Evolutionary conservation across 2,329 filamentous ascomycete genomes (phyloP).

Genomic region (Penicillium sp.): DNA sequence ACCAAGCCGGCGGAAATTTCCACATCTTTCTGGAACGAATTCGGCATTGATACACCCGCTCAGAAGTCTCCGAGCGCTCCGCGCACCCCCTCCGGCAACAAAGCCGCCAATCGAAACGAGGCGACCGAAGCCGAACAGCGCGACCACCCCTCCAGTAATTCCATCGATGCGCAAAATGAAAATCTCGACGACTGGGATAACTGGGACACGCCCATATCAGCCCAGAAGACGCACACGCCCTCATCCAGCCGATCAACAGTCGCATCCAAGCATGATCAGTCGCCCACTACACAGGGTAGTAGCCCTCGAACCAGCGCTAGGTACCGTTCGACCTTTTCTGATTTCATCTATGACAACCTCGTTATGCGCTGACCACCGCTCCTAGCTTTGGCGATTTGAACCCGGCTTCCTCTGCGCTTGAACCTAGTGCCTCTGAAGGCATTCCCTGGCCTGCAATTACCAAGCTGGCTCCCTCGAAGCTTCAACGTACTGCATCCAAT

Average conservation of each 20-base stretch:
- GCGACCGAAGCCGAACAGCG: constrained; percentile 34
- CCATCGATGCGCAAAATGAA: constrained; percentile 34
- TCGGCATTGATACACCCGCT: constrained; percentile 49
- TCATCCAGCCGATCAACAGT: constrained; percentile 51
- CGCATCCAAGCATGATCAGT: constrained; percentile 47
- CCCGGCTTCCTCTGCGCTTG: constrained; percentile 26
- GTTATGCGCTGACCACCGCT: constrained; percentile 29
- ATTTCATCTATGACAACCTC: constrained; percentile 27
- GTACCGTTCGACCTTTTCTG: constrained; percentile 38
- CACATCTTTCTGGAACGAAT: constrained; percentile 51
- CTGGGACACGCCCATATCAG: constrained; percentile 51
- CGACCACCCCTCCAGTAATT: constrained; percentile 29
- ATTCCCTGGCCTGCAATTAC: constrained; percentile 68
- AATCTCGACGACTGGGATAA: constrained; percentile 54
- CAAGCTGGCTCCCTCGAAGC: constrained; percentile 68
- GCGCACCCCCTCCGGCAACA: constrained; percentile 25
- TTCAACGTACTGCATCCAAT: constrained; percentile 78
- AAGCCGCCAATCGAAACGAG: constrained; percentile 15
- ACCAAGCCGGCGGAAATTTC: constrained; percentile 43
- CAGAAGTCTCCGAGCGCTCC: constrained; percentile 37
- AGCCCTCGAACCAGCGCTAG: constrained; percentile 55
- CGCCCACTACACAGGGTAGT: constrained; percentile 45
- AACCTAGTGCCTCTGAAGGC: constrained; percentile 37
- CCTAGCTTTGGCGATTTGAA: constrained; percentile 41
- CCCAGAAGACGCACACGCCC: constrained; percentile 40